Base-by-base conservation (phyloP, 495 filamentous ascomycete species). In the Podospora anserina region DNA sequence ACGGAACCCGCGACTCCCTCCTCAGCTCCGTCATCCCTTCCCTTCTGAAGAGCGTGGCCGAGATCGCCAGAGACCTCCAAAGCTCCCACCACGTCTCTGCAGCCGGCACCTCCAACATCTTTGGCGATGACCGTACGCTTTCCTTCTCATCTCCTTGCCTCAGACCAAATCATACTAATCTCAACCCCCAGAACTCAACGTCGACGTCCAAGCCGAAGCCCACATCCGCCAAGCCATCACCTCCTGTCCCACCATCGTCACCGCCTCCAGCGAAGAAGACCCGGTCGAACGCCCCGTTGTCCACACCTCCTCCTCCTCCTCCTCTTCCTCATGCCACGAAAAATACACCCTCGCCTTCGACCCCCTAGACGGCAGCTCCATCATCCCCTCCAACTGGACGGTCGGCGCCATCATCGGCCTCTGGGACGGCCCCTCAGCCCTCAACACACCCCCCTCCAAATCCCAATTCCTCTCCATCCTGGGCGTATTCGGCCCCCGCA, bases 261-360 rank as follows among this genome's bases (percentile, higher is more conserved):
- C 79, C 0, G 84, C 82, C 6, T 83, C 81, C 70, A 84, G 82
- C 74, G 84, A 87, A 67, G 84, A 87, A 71, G 82, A 86, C 54
- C 83, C 83, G 3, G 69, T 82, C 1, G 84, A 86, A 71, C 70
- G 71, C 26, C 66, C 69, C 49, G 72, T 75, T 11, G 23, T 39
- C 9, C 64, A 68, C 60, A 4, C 19, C 3, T 0, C n/a, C 15
- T 11, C 64, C 18, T 63, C 56, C 28, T 61, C 23, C 23, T 59
- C 65, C 23, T 20, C 20, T 1, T 23, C 59, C 11, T 3, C 26
- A 32, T 23, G 23, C 23, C 23, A 23, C 23, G 1, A 66, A 56
- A 83, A 85, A 62, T 86, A 86, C 73, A 83, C 84, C 1, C 65
- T 85, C n/a, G 84, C 82, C 3, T 87, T 87, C 70, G 84, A 87